These are phyloP conservation scores for Waltergamsia citrina DNA, from an alignment of 2,329 filamentous ascomycete genomes.

Conservation along the genomic window DNA sequence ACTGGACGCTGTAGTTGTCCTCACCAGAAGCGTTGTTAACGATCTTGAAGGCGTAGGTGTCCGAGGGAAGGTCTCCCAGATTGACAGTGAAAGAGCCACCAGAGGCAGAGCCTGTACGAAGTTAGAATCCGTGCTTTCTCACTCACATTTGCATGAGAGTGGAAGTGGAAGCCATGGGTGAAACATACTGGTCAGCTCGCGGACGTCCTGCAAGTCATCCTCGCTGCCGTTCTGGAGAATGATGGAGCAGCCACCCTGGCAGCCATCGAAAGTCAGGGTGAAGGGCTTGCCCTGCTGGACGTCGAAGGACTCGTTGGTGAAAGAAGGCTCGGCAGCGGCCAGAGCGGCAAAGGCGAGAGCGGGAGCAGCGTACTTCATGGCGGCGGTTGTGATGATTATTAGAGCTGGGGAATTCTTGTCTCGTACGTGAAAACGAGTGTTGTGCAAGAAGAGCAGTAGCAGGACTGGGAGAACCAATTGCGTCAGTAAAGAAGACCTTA, in stretches of 20 bases:
- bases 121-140: background rate
- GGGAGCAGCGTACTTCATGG: constrained; percentile 22
- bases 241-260: constrained; percentile 23
- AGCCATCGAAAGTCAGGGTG: constrained; percentile 20
- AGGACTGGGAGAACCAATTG: no score
- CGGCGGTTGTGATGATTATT: constrained; percentile 12
- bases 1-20: constrained; percentile 22
- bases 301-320: constrained; percentile 20
- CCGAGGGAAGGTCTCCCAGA: constrained; percentile 15
- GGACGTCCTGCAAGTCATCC: constrained; percentile 17
- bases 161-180: background rate
- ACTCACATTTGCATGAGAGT: background rate
- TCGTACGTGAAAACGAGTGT: background rate
- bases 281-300: constrained; percentile 19
- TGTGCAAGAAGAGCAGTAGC: background rate
- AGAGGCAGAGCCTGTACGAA: constrained; percentile 8
- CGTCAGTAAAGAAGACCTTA: no score
- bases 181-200: constrained; percentile 19
- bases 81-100: constrained; percentile 17
- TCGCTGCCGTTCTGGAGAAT: constrained; percentile 19
- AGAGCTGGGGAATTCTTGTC: background rate
- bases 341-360: constrained; percentile 12
- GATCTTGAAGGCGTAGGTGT: constrained; percentile 24
- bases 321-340: constrained; percentile 17
- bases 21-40: constrained; percentile 13